These are phyloP conservation scores for Sutorius eximius DNA, from an alignment of 1,284 basidiomycete genomes.

Conservation along the genomic window DNA sequence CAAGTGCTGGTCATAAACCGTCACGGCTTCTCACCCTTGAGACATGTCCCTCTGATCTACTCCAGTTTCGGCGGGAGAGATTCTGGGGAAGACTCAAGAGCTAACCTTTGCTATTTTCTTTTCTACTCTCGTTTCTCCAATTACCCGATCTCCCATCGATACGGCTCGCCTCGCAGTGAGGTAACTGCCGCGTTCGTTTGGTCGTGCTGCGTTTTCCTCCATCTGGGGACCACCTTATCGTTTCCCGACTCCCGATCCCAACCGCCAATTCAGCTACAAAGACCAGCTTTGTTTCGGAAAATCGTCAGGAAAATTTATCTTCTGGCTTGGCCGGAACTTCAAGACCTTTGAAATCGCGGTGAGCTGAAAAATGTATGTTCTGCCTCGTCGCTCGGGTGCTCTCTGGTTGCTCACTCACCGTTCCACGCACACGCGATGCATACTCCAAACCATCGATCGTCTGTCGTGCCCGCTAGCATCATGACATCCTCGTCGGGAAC, in stretches of 20 bases:
- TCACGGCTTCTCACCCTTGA: neutral
- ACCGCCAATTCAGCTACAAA: neutral
- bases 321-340: neutral
- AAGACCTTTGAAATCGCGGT: neutral
- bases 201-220: neutral
- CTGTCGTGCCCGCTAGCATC: constrained; percentile 11
- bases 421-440: neutral
- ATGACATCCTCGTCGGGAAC: constrained; percentile 20
- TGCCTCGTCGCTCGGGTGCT: neutral
- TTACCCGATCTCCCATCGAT: neutral
- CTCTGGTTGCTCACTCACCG: neutral
- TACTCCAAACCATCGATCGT: constrained; percentile 7
- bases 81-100: neutral
- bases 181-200: neutral
- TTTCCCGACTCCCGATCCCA: neutral
- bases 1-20: constrained; percentile 5
- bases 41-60: constrained; percentile 6
- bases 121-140: neutral
- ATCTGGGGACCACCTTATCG: neutral
- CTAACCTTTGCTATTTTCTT: neutral
- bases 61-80: neutral
- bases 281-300: neutral
- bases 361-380: constrained; percentile 11
- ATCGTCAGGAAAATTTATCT: neutral
- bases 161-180: neutral